phyloP scores from a whole-genome alignment of 148 eudicot genomes.

The Nepenthes gracilis region DNA sequence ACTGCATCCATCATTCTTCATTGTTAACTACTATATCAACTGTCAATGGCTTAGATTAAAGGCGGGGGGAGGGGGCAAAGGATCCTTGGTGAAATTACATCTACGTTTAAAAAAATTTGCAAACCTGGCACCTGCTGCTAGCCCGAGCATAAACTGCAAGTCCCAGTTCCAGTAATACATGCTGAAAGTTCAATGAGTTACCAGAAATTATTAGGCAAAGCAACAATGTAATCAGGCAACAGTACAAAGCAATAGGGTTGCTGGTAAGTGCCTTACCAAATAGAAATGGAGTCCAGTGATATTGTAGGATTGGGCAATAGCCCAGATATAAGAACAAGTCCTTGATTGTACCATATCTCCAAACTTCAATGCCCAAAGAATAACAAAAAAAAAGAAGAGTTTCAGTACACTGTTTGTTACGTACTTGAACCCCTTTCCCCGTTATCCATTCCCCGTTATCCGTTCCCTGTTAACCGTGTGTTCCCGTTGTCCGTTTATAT shows the following conservation, averaged over 20 bases:
- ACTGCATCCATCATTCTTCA: constrained; percentile 9
- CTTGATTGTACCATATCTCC: constrained; percentile 57
- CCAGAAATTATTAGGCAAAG: no score
- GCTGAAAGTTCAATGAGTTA: constrained; percentile 17
- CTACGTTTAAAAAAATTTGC: no score
- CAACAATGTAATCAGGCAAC: no score
- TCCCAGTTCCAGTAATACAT: constrained; percentile 54
- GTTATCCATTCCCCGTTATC: no score
- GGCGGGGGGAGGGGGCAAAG: background rate
- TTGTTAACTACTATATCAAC: background rate
- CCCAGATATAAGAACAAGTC: constrained; percentile 56
- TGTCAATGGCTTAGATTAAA: background rate
- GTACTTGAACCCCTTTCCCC: no score
- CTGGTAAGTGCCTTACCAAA: constrained; percentile 23
- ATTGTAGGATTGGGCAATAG: constrained; percentile 43
- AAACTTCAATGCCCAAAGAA: constrained; percentile 20
- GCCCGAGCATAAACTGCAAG: constrained; percentile 50
- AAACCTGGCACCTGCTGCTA: constrained; percentile 51
- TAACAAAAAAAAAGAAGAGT: background rate
- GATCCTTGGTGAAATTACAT: background rate
- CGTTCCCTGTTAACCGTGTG: no score
- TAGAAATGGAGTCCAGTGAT: constrained; percentile 46
- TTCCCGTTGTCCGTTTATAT: no score
- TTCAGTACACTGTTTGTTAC: no score
- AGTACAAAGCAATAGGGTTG: no score